Evolutionary conservation across 495 filamentous ascomycete species (phyloP), one percentile per base, ranked within the genome.

Genomic region (Aspergillus egyptiacus): DNA sequence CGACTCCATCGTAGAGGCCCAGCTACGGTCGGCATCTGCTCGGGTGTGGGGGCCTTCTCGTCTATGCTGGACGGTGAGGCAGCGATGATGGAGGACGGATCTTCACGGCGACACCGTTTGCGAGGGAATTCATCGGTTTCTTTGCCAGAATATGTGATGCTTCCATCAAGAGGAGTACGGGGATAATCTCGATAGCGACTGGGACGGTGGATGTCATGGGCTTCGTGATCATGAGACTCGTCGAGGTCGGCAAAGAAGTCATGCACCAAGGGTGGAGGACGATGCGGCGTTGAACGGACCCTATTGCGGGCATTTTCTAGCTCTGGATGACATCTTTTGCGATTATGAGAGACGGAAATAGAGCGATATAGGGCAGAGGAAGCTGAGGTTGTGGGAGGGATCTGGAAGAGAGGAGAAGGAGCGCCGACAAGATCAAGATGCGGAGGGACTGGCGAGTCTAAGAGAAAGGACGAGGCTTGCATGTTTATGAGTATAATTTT

Each of bases 381-480:
- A 2, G 79, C 70, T 4, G 83, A 82, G 4, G 80, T 75, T 13
- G 85, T 80, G n/a, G 68, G 63, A 4, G 86, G 85, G 2, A 84
- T 77, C 50, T 81, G 84, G 61, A 89, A 90, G 56, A 90, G 66
- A 46, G 78, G 75, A 4, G 78, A 78, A 50, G 69, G 73, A 22
- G 75, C 68, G 46, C 71, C 77, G 28, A 62, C 78, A 63, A 57
- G 76, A 68, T 78, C 82, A 61, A 68, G 68, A 64, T 68, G 73
- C 18, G 68, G 74, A 42, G 74, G 68, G n/a, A 77, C 66, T 18
- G 71, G 62, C 24, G 69, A 57, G 44, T 83, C 78, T 43, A 76
- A 65, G 46, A 74, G 66, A 55, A 79, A 75, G 38, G 69, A 67
- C 15, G 67, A 54, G 40, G 59, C 67, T 31, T 73, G 72, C 67